These are phyloP conservation scores for Hirschioporus abietinus DNA, from an alignment of 768 basidiomycete genomes.

Conservation along the genomic window DNA sequence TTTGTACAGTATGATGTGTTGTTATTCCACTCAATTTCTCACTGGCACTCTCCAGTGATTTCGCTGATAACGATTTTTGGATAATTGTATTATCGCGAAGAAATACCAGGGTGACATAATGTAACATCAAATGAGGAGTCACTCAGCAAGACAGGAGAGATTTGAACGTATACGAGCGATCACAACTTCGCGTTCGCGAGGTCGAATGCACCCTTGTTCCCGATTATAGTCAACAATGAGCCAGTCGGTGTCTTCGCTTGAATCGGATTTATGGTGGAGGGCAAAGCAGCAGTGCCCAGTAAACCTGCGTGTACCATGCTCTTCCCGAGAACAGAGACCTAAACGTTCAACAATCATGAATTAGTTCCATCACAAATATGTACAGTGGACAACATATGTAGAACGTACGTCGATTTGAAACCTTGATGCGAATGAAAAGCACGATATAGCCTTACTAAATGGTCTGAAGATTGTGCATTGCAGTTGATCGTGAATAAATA, in stretches of 20 bases:
- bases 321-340: slow-evolving; percentile 51
- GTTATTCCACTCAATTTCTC: no score
- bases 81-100: no score
- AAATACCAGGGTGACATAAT: no score
- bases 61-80: no score
- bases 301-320: slow-evolving; percentile 49
- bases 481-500: background rate
- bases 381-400: slow-evolving; percentile 4
- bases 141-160: no score
- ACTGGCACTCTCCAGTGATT: no score
- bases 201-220: slow-evolving; percentile 44
- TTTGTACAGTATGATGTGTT: no score
- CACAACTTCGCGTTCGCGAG: slow-evolving; percentile 25
- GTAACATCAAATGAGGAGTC: no score
- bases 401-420: slow-evolving; percentile 41
- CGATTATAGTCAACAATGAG: slow-evolving; percentile 47
- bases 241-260: slow-evolving; percentile 32
- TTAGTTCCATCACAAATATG: slow-evolving; percentile 4
- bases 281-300: slow-evolving; percentile 46
- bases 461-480: slow-evolving; percentile 32
- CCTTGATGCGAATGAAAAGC: slow-evolving; percentile 31
- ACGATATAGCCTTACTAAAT: slow-evolving; percentile 9
- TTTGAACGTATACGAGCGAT: no score
- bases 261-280: slow-evolving; percentile 36
- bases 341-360: background rate